phyloP scores from a whole-genome alignment of 805 yeast species.

The Cyberlindnera subsufficiens region DNA sequence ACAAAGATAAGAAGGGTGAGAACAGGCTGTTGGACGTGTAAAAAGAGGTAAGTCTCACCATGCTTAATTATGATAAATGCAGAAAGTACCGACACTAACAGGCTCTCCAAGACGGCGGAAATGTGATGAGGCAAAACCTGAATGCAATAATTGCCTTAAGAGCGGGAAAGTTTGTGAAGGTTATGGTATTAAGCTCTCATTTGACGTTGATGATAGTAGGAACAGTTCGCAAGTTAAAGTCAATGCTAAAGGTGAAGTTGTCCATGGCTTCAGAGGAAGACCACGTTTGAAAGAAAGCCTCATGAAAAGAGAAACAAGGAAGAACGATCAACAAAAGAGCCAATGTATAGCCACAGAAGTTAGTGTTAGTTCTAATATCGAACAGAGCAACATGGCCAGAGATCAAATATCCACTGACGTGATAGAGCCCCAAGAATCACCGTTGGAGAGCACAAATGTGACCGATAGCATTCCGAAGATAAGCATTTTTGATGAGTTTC shows the following conservation, averaged over 20 bases:
- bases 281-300: conserved; percentile 33
- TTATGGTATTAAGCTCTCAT: conserved; percentile 40
- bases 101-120: conserved; percentile 36
- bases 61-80: not conserved
- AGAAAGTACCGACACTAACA: conserved; percentile 1
- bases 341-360: not conserved
- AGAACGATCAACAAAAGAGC: not conserved
- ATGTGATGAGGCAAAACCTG: conserved; percentile 51
- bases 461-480: conserved; percentile 1
- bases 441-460: not conserved
- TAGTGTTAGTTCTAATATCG: not conserved
- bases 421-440: not conserved
- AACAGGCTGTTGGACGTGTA: conserved; percentile 57
- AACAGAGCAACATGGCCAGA: not conserved
- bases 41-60: conserved; percentile 32
- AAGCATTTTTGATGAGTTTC: conserved; percentile 19
- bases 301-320: conserved; percentile 16
- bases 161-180: conserved; percentile 44
- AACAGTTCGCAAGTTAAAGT: conserved; percentile 18
- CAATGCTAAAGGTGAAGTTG: conserved; percentile 30
- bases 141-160: conserved; percentile 40
- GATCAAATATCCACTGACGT: not conserved
- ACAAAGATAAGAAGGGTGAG: conserved; percentile 29
- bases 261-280: conserved; percentile 38
- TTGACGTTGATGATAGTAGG: conserved; percentile 45